Evolutionary conservation across 306 rosid genomes (phyloP).

Genomic region (Quercus bicolor): DNA sequence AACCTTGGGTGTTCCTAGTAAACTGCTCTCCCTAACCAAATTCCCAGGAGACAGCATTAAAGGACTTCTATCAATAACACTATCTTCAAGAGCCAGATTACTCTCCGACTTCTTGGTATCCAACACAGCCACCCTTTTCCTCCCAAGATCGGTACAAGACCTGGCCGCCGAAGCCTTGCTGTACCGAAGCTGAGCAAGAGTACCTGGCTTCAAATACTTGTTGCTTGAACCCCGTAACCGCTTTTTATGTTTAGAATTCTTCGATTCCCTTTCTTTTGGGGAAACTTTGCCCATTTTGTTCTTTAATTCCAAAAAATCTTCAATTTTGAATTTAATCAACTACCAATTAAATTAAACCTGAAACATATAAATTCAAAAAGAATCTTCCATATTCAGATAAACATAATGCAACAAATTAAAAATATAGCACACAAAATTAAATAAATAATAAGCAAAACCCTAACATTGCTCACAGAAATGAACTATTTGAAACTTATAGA

Average conservation of each 20-base stretch:
- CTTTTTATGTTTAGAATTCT: slow-evolving; percentile 43
- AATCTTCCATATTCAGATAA: neutral
- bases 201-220: slow-evolving; percentile 73
- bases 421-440: neutral
- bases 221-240: slow-evolving; percentile 44
- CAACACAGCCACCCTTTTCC: slow-evolving; percentile 58
- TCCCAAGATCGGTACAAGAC: slow-evolving; percentile 59
- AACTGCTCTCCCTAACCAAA: slow-evolving; percentile 42
- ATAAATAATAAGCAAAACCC: neutral
- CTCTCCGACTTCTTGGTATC: slow-evolving; percentile 28
- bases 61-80: slow-evolving; percentile 53
- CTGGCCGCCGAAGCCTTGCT: slow-evolving; percentile 38
- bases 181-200: slow-evolving; percentile 82
- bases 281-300: slow-evolving; percentile 62
- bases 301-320: neutral
- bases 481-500: neutral
- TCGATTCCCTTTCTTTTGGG: slow-evolving; percentile 47
- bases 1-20: slow-evolving; percentile 53
- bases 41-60: slow-evolving; percentile 75
- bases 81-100: slow-evolving; percentile 27
- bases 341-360: slow-evolving; percentile 16
- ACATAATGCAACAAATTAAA: neutral
- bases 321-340: slow-evolving; percentile 5
- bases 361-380: neutral
- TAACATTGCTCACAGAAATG: neutral